phyloP scores from a whole-genome alignment of 73 alveolate genomes.

The Paramecium sexaurelia region DNA sequence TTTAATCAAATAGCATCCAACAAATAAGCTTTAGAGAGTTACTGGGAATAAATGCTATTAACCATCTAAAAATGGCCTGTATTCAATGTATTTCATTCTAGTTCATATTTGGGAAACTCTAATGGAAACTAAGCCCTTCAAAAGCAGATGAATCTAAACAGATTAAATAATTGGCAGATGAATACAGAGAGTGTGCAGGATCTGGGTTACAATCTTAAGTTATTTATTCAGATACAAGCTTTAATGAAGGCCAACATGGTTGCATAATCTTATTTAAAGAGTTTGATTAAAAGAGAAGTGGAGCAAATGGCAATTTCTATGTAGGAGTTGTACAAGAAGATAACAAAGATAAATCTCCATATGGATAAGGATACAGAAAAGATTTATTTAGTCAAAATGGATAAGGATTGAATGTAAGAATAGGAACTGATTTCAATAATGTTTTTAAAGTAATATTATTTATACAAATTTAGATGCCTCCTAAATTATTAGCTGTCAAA shows the following conservation, averaged over 20 bases:
- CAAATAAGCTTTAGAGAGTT: neutral
- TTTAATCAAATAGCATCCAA: neutral
- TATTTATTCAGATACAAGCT: neutral
- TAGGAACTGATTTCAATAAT: conserved; percentile 34
- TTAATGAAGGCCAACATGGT: conserved; percentile 47
- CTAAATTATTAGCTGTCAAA: conserved; percentile 13
- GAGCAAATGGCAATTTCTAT: conserved; percentile 20
- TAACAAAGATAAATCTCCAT: conserved; percentile 11
- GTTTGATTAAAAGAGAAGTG: conserved; percentile 17
- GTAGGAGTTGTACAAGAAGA: conserved; percentile 38
- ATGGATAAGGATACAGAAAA: neutral
- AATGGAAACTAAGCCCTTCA: neutral
- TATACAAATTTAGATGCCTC: neutral
- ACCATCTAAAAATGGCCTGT: neutral
- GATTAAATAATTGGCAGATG: neutral
- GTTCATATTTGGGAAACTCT: neutral
- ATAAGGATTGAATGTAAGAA: conserved; percentile 6
- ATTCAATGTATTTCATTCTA: neutral
- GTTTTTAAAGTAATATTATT: neutral
- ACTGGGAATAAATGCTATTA: neutral
- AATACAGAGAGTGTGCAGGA: neutral
- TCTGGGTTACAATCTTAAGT: neutral
- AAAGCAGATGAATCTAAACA: neutral
- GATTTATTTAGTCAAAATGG: conserved; percentile 1
- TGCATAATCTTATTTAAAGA: conserved; percentile 26